Conservation (phyloP, 225 moss, liverwort and hornwort genomes). For the Bryum argenteum region DNA sequence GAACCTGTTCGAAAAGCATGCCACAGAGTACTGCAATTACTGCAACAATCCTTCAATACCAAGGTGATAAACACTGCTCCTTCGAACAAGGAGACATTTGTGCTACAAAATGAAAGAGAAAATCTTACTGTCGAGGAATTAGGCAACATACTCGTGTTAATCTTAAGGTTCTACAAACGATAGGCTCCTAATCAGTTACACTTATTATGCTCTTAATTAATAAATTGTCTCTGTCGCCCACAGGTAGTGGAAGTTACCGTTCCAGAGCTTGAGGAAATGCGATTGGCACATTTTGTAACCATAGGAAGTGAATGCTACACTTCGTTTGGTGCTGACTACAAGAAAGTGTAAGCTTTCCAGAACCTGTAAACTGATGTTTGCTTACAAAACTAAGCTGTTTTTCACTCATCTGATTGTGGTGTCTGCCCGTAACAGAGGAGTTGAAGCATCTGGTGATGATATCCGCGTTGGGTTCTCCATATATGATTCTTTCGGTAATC, state of each 20-base stretch:
- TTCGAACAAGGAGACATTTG: not conserved
- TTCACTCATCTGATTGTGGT: constrained; percentile 1
- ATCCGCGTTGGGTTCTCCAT: constrained; percentile 81
- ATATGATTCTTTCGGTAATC: constrained; percentile 62
- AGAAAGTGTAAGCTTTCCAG: constrained; percentile 50
- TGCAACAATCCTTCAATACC: constrained; percentile 61
- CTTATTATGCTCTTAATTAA: not conserved
- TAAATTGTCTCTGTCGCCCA: not conserved
- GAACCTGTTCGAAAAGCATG: constrained; percentile 65
- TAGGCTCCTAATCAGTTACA: no score
- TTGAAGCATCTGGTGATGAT: constrained; percentile 74
- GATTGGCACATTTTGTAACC: constrained; percentile 88
- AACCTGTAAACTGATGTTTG: not conserved
- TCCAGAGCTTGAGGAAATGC: constrained; percentile 97
- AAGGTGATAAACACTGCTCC: constrained; percentile 26
- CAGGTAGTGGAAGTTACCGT: constrained; percentile 85
- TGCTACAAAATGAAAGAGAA: not conserved
- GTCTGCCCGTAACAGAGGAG: constrained; percentile 49
- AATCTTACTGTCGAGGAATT: not conserved
- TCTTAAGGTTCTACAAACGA: no score
- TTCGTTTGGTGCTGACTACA: constrained; percentile 67
- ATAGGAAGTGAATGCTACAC: constrained; percentile 83
- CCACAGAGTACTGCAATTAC: constrained; percentile 63
- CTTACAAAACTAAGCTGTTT: not conserved
- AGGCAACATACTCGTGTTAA: no score